Conservation (phyloP, 2,329 filamentous ascomycete genomes). For the Paraconiothyrium brasiliense region DNA sequence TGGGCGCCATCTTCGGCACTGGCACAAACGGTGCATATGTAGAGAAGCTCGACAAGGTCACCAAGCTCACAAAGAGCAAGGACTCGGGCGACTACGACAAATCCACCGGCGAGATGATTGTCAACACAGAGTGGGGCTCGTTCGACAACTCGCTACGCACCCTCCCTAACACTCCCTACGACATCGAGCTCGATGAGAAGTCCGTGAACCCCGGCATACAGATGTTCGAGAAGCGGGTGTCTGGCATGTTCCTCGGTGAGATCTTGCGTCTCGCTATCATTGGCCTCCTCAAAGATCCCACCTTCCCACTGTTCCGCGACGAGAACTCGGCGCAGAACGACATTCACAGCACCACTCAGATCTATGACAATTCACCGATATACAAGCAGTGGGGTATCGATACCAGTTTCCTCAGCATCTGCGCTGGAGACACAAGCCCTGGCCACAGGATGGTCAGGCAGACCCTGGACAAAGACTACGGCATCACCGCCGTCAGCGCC, state of each 20-base stretch:
- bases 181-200: conserved; percentile 77
- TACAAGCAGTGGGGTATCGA: conserved; percentile 89
- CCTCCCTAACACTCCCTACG: conserved; percentile 85
- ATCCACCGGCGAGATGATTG: conserved; percentile 90
- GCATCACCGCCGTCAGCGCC: conserved; percentile 77
- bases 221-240: conserved; percentile 99
- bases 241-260: conserved; percentile 97
- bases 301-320: conserved; percentile 78
- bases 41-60: conserved; percentile 86
- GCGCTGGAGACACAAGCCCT: conserved; percentile 79
- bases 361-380: conserved; percentile 66
- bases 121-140: conserved; percentile 98
- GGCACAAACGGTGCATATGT: conserved; percentile 98
- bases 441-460: conserved; percentile 78
- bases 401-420: conserved; percentile 86
- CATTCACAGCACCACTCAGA: conserved; percentile 70
- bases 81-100: conserved; percentile 71
- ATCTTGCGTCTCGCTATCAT: conserved; percentile 83
- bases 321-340: conserved; percentile 76
- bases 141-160: conserved; percentile 95
- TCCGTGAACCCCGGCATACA: conserved; percentile 93
- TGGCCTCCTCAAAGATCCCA: conserved; percentile 73
- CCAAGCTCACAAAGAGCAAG: conserved; percentile 69
- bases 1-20: conserved; percentile 98
- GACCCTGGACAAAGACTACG: conserved; percentile 78